A percentile compares a stretch with the other conserved stretches of the same genome.
These are phyloP conservation scores for Leishmania guyanensis DNA, from an alignment of 208 protist species.

Conservation along the genomic window DNA sequence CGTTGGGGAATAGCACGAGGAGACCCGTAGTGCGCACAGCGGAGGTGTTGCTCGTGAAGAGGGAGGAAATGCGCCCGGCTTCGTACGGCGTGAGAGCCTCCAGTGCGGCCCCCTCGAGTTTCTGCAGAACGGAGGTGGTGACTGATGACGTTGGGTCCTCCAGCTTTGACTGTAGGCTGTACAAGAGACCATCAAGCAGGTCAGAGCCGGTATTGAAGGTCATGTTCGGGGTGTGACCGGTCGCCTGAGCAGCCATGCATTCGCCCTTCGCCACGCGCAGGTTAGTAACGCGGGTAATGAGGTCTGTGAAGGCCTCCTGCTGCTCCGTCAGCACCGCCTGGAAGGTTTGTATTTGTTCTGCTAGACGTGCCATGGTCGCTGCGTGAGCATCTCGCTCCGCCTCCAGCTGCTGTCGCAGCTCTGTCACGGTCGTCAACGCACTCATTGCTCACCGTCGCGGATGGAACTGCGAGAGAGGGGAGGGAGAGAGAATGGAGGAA, in stretches of 20 bases:
- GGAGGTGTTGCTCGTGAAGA: conserved; percentile 20
- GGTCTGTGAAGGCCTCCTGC: conserved; percentile 42
- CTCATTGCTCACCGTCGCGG: not conserved
- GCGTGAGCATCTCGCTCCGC: conserved; percentile 37
- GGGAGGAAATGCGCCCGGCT: not conserved
- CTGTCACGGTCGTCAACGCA: conserved; percentile 10
- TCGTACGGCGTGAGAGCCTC: conserved; percentile 27
- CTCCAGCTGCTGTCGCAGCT: conserved; percentile 32
- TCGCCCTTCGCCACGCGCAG: conserved; percentile 51
- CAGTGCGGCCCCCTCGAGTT: conserved; percentile 27
- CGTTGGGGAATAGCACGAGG: conserved; percentile 37
- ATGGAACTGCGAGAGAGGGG: not conserved
- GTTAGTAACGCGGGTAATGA: conserved; percentile 58
- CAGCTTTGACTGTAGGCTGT: conserved; percentile 30
- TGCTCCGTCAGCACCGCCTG: conserved; percentile 43
- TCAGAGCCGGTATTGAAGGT: conserved; percentile 45
- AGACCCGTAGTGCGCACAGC: conserved; percentile 38
- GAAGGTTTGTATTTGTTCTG: conserved; percentile 32
- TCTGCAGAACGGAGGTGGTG: conserved; percentile 29
- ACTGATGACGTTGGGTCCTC: not conserved
- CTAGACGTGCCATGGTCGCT: conserved; percentile 36
- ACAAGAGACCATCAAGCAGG: conserved; percentile 34
- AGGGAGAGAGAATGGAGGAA: not conserved
- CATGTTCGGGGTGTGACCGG: conserved; percentile 6
- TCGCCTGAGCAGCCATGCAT: conserved; percentile 22